phyloP scores from a whole-genome alignment of 2,329 filamentous ascomycete genomes.

The Hypoxylon sp. region DNA sequence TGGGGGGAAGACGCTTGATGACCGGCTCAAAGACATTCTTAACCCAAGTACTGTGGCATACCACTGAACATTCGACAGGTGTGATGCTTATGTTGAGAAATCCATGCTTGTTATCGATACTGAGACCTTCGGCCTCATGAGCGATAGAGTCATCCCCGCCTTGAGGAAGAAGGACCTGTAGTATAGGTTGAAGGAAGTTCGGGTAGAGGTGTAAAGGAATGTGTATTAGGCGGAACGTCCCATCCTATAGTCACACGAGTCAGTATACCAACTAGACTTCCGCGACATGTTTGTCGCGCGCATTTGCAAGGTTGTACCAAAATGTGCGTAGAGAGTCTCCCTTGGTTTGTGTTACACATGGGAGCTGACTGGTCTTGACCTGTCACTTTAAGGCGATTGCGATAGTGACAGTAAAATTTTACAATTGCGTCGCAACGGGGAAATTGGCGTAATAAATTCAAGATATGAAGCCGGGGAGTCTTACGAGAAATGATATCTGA shows the following conservation, averaged over 20 bases:
- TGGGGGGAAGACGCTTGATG: constrained; percentile 73
- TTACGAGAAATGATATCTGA: constrained; percentile 57
- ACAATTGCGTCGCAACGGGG: constrained; percentile 24
- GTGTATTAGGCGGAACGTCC: constrained; percentile 88
- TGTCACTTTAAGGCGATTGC: constrained; percentile 23
- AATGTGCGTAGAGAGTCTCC: constrained; percentile 33
- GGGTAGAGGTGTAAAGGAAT: constrained; percentile 86
- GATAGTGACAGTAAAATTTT: constrained; percentile 8
- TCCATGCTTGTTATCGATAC: constrained; percentile 72
- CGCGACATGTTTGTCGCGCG: constrained; percentile 26
- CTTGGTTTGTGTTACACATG: constrained; percentile 37
- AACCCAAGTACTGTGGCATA: constrained; percentile 84
- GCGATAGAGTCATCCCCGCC: constrained; percentile 56
- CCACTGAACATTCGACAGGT: constrained; percentile 91
- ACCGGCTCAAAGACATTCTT: constrained; percentile 81
- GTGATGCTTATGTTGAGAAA: constrained; percentile 97
- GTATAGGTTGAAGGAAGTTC: constrained; percentile 85
- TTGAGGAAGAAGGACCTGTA: constrained; percentile 85
- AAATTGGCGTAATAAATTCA: constrained; percentile 29
- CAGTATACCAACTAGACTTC: constrained; percentile 32
- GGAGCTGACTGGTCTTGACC: constrained; percentile 25
- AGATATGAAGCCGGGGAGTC: constrained; percentile 36
- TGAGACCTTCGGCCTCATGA: constrained; percentile 63
- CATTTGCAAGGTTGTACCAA: constrained; percentile 41
- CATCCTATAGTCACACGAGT: constrained; percentile 73